phyloP scores from a whole-genome alignment of 2,329 filamentous ascomycete genomes.

The Cordyceps tenuipes region DNA sequence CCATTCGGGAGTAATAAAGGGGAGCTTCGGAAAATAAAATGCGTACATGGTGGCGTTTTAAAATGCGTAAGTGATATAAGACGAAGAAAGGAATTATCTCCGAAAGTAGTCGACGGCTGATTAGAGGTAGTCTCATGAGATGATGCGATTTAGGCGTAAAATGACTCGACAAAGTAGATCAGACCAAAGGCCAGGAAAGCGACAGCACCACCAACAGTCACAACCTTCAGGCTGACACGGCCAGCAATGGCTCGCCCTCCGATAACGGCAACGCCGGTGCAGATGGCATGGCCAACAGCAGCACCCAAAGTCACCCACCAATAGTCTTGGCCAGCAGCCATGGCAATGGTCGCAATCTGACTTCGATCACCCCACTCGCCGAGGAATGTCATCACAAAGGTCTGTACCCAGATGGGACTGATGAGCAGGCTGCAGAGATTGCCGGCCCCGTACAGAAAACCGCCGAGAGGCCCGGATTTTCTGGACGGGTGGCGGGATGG shows the following conservation, averaged over 20 bases:
- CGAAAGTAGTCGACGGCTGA: not conserved
- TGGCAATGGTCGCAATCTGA: constrained; percentile 96
- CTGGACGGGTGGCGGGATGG: constrained; percentile 54
- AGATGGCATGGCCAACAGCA: constrained; percentile 75
- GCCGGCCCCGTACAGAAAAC: constrained; percentile 55
- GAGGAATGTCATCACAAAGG: constrained; percentile 97
- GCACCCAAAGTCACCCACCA: constrained; percentile 97
- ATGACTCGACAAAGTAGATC: constrained; percentile 80
- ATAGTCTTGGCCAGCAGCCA: constrained; percentile 97
- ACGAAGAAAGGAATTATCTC: not conserved
- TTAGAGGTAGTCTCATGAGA: not conserved
- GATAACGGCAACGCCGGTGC: constrained; percentile 84
- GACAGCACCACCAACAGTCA: constrained; percentile 82
- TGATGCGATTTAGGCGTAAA: constrained; percentile 40
- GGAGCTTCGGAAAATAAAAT: not conserved
- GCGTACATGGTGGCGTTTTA: not conserved
- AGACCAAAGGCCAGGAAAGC: constrained; percentile 88
- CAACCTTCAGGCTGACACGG: constrained; percentile 88
- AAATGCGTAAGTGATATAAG: not conserved
- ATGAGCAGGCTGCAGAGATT: constrained; percentile 84
- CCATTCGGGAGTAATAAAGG: constrained; percentile 2
- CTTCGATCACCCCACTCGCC: constrained; percentile 97
- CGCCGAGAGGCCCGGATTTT: constrained; percentile 29
- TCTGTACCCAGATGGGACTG: constrained; percentile 96
- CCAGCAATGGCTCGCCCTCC: constrained; percentile 90